A percentile compares a stretch with the other conserved stretches of the same genome.
Conservation (phyloP, 306 rosid genomes). For the Dryas octopetala region DNA sequence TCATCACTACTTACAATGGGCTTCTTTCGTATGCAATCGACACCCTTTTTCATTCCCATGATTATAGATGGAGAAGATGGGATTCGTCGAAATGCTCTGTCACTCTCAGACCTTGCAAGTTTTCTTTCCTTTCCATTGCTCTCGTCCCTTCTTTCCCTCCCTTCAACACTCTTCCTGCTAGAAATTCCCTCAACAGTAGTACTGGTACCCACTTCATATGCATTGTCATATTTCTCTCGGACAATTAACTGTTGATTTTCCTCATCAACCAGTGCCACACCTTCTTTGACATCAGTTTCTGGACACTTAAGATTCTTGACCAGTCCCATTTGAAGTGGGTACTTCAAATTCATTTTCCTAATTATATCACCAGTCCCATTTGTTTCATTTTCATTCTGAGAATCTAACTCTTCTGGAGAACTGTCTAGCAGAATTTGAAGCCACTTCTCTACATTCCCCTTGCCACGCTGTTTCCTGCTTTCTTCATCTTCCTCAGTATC, state of each 20-base stretch:
- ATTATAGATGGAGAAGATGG: slow-evolving; percentile 93
- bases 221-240: slow-evolving; percentile 26
- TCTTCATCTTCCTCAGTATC: slow-evolving; percentile 82
- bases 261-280: not conserved
- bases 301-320: slow-evolving; percentile 34
- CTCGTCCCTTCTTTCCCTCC: slow-evolving; percentile 43
- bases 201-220: slow-evolving; percentile 24
- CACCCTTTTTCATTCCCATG: slow-evolving; percentile 68
- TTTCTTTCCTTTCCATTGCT: slow-evolving; percentile 48
- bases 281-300: slow-evolving; percentile 30
- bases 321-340: slow-evolving; percentile 45
- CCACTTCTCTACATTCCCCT: slow-evolving; percentile 95
- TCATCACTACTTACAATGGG: slow-evolving; percentile 48
- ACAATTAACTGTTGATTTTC: slow-evolving; percentile 31
- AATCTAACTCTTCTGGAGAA: slow-evolving; percentile 37
- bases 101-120: slow-evolving; percentile 75
- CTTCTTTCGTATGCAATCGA: slow-evolving; percentile 72
- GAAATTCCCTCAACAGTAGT: slow-evolving; percentile 33
- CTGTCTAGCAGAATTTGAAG: slow-evolving; percentile 79
- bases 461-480: slow-evolving; percentile 70
- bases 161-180: slow-evolving; percentile 40
- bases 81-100: slow-evolving; percentile 60
- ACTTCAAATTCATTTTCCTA: slow-evolving; percentile 43
- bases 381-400: slow-evolving; percentile 38
- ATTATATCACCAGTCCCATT: slow-evolving; percentile 39